These are phyloP conservation scores for Actinomucor elegans DNA, from an alignment of 371 early-diverging fungal species.

Conservation along the genomic window DNA sequence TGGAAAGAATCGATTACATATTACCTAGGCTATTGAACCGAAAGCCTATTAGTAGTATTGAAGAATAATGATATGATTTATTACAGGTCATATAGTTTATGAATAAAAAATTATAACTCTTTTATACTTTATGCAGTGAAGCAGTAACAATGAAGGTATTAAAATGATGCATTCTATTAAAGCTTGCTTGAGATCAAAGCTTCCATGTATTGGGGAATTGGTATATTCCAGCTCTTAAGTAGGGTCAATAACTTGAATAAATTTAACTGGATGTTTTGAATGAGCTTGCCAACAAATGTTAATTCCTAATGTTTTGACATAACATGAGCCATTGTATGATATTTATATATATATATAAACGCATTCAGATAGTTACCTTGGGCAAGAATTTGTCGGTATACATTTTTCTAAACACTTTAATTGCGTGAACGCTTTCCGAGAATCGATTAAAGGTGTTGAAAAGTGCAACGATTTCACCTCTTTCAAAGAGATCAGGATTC, in stretches of 20 bases:
- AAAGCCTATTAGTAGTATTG: not conserved
- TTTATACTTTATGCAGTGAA: too few species aligned
- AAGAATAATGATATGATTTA: not conserved
- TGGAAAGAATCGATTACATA: conserved; percentile 41
- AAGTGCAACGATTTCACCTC: conserved; percentile 91
- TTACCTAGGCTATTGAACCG: conserved; percentile 22
- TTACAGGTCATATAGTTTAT: too few species aligned
- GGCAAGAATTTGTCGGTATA: conserved; percentile 53
- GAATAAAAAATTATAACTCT: too few species aligned
- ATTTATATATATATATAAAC: not conserved
- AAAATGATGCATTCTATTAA: too few species aligned
- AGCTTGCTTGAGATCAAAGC: not conserved
- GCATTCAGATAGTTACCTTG: conserved; percentile 7
- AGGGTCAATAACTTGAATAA: conserved; percentile 3
- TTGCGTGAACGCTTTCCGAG: conserved; percentile 73
- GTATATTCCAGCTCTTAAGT: conserved; percentile 28
- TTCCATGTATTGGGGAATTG: conserved; percentile 27
- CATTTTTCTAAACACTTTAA: conserved; percentile 71
- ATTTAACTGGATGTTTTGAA: not conserved
- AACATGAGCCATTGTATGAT: too few species aligned
- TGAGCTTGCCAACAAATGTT: not conserved
- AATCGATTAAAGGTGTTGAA: conserved; percentile 89
- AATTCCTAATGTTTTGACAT: too few species aligned
- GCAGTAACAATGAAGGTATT: too few species aligned
- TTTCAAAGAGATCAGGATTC: conserved; percentile 61